phyloP scores from a whole-genome alignment of 495 filamentous ascomycete species.

The Schizothecium vesticola region DNA sequence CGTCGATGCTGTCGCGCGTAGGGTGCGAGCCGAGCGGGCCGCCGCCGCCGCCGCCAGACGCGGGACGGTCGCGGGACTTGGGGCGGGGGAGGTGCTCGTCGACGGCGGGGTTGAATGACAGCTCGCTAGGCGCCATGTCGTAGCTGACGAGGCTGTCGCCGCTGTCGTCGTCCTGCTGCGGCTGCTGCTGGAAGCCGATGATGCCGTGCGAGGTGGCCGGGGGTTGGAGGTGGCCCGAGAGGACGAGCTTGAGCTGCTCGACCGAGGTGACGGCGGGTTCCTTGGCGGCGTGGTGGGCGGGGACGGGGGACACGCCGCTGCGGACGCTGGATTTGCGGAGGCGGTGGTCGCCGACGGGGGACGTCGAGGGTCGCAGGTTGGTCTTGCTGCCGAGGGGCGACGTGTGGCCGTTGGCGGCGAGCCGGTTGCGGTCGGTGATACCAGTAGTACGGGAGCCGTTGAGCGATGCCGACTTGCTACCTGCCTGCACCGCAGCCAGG shows the following conservation, averaged over 20 bases:
- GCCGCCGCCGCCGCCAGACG: slow-evolving; percentile 15
- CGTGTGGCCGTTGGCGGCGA: slow-evolving; percentile 42
- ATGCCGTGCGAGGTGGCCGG: slow-evolving; percentile 23
- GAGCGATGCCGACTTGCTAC: slow-evolving; percentile 63
- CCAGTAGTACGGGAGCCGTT: slow-evolving; percentile 61
- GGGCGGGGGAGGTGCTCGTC: slow-evolving; percentile 11
- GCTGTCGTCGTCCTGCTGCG: slow-evolving; percentile 34
- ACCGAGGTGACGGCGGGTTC: slow-evolving; percentile 67
- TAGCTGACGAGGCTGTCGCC: slow-evolving; percentile 56
- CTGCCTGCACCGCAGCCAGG: slow-evolving; percentile 59
- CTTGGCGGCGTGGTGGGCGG: slow-evolving; percentile 45
- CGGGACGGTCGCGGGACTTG: slow-evolving; percentile 13
- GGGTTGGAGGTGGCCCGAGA: slow-evolving; percentile 47
- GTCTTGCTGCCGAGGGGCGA: slow-evolving; percentile 38
- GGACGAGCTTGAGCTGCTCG: slow-evolving; percentile 77
- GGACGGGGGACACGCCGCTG: slow-evolving; percentile 46
- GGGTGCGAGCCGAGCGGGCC: slow-evolving; percentile 48
- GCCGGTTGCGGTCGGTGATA: slow-evolving; percentile 46
- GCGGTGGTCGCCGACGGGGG: slow-evolving; percentile 22
- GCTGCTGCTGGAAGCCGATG: slow-evolving; percentile 6
- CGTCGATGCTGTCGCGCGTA: slow-evolving; percentile 15
- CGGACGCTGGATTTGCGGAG: slow-evolving; percentile 41
- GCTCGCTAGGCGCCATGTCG: slow-evolving; percentile 48
- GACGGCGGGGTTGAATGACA: slow-evolving; percentile 43
- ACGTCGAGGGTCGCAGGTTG: slow-evolving; percentile 40